These are phyloP conservation scores for Selaginella moellendorffii DNA, from an alignment of 75 land plant genomes.

Conservation along the genomic window DNA sequence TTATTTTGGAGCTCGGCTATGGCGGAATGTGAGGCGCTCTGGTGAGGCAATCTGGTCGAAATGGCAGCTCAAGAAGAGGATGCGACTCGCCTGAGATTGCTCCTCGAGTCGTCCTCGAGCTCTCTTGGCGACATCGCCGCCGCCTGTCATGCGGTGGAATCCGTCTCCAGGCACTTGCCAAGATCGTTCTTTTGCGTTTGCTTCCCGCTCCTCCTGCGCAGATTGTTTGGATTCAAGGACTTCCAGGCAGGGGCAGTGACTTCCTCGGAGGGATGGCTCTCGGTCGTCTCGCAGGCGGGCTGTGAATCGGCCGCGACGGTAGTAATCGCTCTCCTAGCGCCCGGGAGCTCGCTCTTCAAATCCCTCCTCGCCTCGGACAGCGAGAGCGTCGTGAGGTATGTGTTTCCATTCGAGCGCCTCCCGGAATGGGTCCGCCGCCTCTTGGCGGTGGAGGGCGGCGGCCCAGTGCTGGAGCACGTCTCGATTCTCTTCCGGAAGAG, in stretches of 20 bases:
- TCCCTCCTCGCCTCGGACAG: constrained; percentile 50
- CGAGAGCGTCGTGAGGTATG: constrained; percentile 44
- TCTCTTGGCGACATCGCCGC: constrained; percentile 12
- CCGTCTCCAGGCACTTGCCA: constrained; percentile 14
- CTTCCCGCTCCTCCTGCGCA: constrained; percentile 53
- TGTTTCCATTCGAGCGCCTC: constrained; percentile 63
- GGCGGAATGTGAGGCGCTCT: background rate
- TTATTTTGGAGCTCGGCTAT: background rate
- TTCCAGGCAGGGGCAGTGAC: constrained; percentile 10
- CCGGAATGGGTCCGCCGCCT: constrained; percentile 52
- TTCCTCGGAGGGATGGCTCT: constrained; percentile 42
- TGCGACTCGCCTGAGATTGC: constrained; percentile 13
- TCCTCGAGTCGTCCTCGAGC: background rate
- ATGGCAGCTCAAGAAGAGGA: constrained; percentile 10
- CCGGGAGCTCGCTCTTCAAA: constrained; percentile 35
- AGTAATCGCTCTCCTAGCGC: constrained; percentile 45
- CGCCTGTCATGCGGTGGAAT: constrained; percentile 22
- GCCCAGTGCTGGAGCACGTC: constrained; percentile 30
- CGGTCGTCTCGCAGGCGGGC: constrained; percentile 14
- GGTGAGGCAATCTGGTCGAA: background rate
- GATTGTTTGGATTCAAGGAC: constrained; percentile 62
- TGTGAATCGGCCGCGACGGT: constrained; percentile 29
- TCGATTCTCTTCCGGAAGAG: constrained; percentile 37
- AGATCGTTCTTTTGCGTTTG: constrained; percentile 53
- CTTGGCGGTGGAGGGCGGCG: constrained; percentile 25